phyloP scores from a whole-genome alignment of 495 filamentous ascomycete genomes.

The Penicillium goetzii region DNA sequence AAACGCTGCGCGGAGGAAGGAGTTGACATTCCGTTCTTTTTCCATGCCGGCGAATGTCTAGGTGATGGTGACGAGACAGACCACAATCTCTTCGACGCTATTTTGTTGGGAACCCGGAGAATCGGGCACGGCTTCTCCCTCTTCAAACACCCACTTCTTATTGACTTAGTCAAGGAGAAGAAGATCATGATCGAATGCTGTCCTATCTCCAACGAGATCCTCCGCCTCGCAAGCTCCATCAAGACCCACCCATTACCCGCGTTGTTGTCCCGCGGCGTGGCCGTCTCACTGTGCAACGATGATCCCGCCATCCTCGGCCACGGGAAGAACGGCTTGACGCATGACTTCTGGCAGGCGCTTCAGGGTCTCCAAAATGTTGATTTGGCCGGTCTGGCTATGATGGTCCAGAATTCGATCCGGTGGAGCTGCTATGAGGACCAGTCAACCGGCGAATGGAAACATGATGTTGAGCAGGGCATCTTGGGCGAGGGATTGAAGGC shows the following conservation, averaged over 20 bases:
- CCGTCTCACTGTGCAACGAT: constrained; percentile 75
- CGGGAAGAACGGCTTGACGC: constrained; percentile 73
- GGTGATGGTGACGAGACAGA: constrained; percentile 77
- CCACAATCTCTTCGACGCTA: constrained; percentile 86
- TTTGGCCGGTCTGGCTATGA: constrained; percentile 66
- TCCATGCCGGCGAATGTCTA: constrained; percentile 87
- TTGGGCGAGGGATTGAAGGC: constrained; percentile 75
- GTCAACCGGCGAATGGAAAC: constrained; percentile 64
- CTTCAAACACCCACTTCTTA: constrained; percentile 87
- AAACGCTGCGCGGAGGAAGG: constrained; percentile 78
- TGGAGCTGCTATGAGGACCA: constrained; percentile 91
- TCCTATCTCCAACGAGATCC: constrained; percentile 82
- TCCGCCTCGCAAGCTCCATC: constrained; percentile 75
- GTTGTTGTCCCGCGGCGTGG: constrained; percentile 76
- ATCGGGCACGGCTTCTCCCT: constrained; percentile 89
- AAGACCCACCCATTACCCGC: constrained; percentile 81
- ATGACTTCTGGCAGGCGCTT: constrained; percentile 91
- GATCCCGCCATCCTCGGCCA: constrained; percentile 83
- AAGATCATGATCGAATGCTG: constrained; percentile 86
- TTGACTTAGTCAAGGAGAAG: constrained; percentile 84
- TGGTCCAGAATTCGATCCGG: constrained; percentile 89
- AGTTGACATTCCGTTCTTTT: constrained; percentile 91
- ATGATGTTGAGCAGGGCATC: constrained; percentile 71
- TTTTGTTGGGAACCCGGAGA: constrained; percentile 82
- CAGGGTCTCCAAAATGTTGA: constrained; percentile 87